A percentile compares a stretch with the other conserved stretches of the same genome.
Conservation (phyloP, 495 filamentous ascomycete genomes). For the Talaromyces nanjingensis region DNA sequence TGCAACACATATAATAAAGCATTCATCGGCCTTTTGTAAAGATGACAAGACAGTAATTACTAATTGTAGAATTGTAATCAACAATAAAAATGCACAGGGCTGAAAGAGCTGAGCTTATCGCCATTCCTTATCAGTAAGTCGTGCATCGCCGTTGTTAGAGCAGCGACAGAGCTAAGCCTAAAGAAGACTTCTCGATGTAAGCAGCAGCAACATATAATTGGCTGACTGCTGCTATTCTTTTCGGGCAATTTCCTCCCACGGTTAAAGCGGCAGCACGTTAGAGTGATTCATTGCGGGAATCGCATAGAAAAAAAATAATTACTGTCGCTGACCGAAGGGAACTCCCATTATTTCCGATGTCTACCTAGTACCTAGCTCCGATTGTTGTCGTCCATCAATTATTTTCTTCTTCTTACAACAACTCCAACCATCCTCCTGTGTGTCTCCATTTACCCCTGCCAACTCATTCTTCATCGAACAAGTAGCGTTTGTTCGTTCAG, state of each 20-base stretch:
- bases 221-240: too few relatives aligned
- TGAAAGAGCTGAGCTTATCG: background rate
- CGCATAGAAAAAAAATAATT: background rate
- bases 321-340: slow-evolving; percentile 2
- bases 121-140: slow-evolving; percentile 1
- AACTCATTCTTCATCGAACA: background rate
- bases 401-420: background rate
- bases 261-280: background rate
- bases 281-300: background rate
- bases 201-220: background rate
- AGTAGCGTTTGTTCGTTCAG: background rate
- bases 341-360: background rate
- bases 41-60: background rate
- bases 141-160: slow-evolving; percentile 3
- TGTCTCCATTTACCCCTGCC: background rate
- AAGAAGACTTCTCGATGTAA: background rate
- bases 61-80: background rate
- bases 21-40: background rate
- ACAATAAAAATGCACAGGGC: background rate
- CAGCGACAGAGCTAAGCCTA: background rate
- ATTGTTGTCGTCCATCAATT: background rate
- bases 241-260: background rate
- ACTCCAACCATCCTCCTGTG: slow-evolving; percentile 3
- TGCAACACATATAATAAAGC: background rate
- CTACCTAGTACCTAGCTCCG: background rate